phyloP scores from a whole-genome alignment of 192 early-diverging fungal genomes.

The Gryganskiella cystojenkinii region DNA sequence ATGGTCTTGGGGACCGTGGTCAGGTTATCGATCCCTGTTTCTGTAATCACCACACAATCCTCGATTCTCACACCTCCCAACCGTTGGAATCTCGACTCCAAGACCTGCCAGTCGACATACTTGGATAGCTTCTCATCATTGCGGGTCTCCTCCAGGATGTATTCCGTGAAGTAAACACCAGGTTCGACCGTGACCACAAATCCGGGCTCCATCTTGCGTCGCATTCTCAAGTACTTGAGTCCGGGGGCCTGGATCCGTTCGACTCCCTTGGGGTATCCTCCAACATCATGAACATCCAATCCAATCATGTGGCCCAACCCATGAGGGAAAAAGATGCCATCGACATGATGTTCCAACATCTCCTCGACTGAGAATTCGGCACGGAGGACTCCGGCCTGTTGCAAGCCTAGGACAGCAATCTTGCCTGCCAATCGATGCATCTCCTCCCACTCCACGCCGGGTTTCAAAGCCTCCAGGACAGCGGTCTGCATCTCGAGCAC shows the following conservation, averaged over 20 bases:
- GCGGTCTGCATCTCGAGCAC: slow-evolving; percentile 85
- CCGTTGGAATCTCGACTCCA: slow-evolving; percentile 70
- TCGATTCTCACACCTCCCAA: slow-evolving; percentile 96
- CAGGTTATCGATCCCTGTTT: slow-evolving; percentile 85
- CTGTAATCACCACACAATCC: slow-evolving; percentile 88
- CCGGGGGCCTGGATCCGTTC: slow-evolving; percentile 77
- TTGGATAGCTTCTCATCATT: slow-evolving; percentile 63
- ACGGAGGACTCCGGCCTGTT: slow-evolving; percentile 77
- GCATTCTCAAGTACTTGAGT: slow-evolving; percentile 72
- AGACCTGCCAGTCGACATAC: slow-evolving; percentile 76
- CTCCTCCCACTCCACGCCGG: slow-evolving; percentile 89
- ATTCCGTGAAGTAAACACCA: slow-evolving; percentile 91
- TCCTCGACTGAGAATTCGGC: slow-evolving; percentile 67
- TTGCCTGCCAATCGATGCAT: slow-evolving; percentile 83
- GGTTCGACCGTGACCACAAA: slow-evolving; percentile 97
- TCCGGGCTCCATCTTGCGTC: slow-evolving; percentile 75
- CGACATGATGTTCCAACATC: slow-evolving; percentile 73
- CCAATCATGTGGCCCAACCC: slow-evolving; percentile 93
- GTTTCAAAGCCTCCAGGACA: slow-evolving; percentile 74
- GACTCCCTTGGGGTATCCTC: slow-evolving; percentile 85
- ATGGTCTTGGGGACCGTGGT: slow-evolving; percentile 85
- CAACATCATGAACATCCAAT: slow-evolving; percentile 93
- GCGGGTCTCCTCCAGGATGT: slow-evolving; percentile 71
- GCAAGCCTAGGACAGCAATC: slow-evolving; percentile 72
- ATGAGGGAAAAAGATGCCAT: slow-evolving; percentile 90